Percentiles rank a stretch among this genome's conserved stretches.
Evolutionary conservation across 2,329 filamentous ascomycete genomes (phyloP).

Genomic region (Xylariales sp.): DNA sequence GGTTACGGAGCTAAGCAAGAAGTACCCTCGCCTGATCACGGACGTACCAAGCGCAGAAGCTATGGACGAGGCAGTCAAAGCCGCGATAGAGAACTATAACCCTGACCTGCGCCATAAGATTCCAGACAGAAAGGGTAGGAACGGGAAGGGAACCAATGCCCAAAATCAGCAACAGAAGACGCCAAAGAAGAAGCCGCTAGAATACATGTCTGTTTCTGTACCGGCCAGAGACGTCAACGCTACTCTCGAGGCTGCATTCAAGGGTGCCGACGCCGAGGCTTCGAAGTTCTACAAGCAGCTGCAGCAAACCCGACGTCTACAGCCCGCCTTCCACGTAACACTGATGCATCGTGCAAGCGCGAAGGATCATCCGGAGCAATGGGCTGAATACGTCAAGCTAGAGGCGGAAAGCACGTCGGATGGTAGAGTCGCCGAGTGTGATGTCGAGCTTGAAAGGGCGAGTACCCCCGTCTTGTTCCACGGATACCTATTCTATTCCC

Average conservation of each 20-base stretch:
- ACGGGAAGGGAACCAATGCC: constrained; percentile 36
- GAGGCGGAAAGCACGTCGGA: constrained; percentile 33
- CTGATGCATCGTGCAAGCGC: constrained; percentile 74
- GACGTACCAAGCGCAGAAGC: constrained; percentile 66
- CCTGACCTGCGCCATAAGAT: constrained; percentile 74
- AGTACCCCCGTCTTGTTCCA: constrained; percentile 15
- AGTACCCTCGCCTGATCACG: constrained; percentile 72
- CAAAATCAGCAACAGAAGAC: constrained; percentile 26
- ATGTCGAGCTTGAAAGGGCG: constrained; percentile 58
- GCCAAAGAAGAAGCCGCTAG: constrained; percentile 44
- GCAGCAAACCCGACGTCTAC: constrained; percentile 67
- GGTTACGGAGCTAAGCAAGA: constrained; percentile 64
- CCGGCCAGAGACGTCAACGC: constrained; percentile 36
- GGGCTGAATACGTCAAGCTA: constrained; percentile 66
- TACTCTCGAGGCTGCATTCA: constrained; percentile 68
- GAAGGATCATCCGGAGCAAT: constrained; percentile 61
- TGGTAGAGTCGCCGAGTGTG: constrained; percentile 57
- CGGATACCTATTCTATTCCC: not conserved
- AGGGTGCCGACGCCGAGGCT: constrained; percentile 42
- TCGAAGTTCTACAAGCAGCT: constrained; percentile 73
- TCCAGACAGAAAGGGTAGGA: constrained; percentile 48
- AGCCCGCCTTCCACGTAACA: constrained; percentile 88
- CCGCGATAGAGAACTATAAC: constrained; percentile 70
- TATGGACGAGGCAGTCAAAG: constrained; percentile 74
- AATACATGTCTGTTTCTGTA: constrained; percentile 53